Percentiles rank a stretch among this genome's conserved stretches.
These are phyloP conservation scores for Hypomontagnella submonticulosa DNA, from an alignment of 495 filamentous ascomycete genomes.

Conservation along the genomic window DNA sequence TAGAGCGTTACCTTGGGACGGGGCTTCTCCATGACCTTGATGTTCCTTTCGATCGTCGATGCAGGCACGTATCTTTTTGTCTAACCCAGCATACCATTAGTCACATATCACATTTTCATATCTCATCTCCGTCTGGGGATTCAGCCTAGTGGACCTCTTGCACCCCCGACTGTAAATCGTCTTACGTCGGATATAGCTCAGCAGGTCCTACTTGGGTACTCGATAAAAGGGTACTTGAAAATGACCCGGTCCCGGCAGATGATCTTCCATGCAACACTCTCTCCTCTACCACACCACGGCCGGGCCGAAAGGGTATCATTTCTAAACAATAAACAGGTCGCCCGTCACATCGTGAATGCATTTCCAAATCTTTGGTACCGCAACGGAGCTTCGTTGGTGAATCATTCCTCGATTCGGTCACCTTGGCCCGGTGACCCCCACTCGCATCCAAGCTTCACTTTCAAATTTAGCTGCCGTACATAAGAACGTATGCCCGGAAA, in stretches of 20 bases:
- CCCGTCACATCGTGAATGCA: conserved; percentile 9
- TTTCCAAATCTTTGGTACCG: conserved; percentile 41
- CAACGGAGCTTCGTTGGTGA: conserved; percentile 24
- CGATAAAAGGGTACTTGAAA: conserved; percentile 31
- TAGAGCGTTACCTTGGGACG: conserved; percentile 36
- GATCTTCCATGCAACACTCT: conserved; percentile 31
- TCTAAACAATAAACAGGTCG: conserved; percentile 36
- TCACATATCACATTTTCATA: conserved; percentile 47
- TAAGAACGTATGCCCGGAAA: conserved; percentile 30
- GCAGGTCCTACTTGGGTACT: conserved; percentile 32
- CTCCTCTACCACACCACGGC: conserved; percentile 20
- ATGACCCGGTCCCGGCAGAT: conserved; percentile 33
- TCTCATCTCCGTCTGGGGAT: conserved; percentile 38
- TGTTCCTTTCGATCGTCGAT: conserved; percentile 45
- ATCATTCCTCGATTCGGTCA: conserved; percentile 41
- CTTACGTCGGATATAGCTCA: conserved; percentile 40
- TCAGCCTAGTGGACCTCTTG: conserved; percentile 43
- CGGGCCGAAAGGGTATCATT: conserved; percentile 44
- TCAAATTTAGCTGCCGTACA: conserved; percentile 30
- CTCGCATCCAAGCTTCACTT: conserved; percentile 41
- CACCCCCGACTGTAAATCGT: conserved; percentile 34
- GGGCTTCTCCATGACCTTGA: conserved; percentile 38
- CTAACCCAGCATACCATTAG: conserved; percentile 32
- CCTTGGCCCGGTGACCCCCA: conserved; percentile 42
- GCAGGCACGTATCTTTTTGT: conserved; percentile 41